Conservation (phyloP, 257 asterid species). For the Orobanche coerulescens region DNA sequence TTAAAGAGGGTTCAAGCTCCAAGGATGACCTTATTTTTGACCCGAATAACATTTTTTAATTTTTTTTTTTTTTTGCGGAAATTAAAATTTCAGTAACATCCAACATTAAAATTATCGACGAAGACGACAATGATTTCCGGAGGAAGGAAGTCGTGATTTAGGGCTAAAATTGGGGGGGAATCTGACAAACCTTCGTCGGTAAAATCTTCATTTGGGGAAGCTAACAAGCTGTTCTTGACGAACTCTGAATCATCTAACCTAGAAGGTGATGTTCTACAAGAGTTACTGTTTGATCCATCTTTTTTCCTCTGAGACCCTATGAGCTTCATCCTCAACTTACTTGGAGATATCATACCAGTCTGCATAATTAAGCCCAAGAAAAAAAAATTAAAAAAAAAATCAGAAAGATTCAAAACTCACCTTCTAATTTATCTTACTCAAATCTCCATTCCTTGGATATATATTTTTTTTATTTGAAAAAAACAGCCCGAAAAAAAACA, state of each 20-base stretch:
- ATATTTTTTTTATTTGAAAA: no score
- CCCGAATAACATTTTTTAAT: background rate
- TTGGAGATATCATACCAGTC: constrained; percentile 85
- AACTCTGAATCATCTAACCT: constrained; percentile 72
- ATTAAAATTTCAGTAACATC: background rate
- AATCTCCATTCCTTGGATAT: no score
- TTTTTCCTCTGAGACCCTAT: constrained; percentile 65
- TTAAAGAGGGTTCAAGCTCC: constrained; percentile 3
- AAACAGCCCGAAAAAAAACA: background rate
- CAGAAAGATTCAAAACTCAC: background rate
- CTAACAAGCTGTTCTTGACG: constrained; percentile 71
- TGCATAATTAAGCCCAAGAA: constrained; percentile 29
- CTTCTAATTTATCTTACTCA: background rate
- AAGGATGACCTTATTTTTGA: constrained; percentile 10
- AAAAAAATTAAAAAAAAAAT: background rate
- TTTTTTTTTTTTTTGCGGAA: background rate
- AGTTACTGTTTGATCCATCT: constrained; percentile 71
- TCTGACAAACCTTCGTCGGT: constrained; percentile 48
- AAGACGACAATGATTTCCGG: no score
- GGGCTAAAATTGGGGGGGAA: background rate
- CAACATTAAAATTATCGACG: background rate
- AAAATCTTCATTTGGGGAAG: constrained; percentile 46
- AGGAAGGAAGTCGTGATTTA: no score
- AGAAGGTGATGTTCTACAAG: constrained; percentile 93
- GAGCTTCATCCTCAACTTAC: constrained; percentile 87